Percentiles rank a stretch among this genome's conserved stretches.
Conservation (phyloP, 441 rosid species). For the Euphorbia celastroides region DNA sequence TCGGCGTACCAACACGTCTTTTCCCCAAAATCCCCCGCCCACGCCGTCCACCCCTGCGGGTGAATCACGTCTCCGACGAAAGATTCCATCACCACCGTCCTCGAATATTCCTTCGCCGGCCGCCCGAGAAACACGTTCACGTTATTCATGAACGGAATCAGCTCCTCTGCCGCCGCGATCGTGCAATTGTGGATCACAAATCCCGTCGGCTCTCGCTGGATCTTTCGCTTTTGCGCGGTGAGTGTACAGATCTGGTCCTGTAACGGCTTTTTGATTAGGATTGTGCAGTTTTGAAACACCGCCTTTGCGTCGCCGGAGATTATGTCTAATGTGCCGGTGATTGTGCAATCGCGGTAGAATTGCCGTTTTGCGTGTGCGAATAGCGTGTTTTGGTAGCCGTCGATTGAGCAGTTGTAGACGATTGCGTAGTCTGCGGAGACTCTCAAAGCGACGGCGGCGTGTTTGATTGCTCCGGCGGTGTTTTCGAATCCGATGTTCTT, state of each 20-base stretch:
- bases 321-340: conserved; percentile 79
- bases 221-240: conserved; percentile 63
- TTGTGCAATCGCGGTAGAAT: conserved; percentile 72
- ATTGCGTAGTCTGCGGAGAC: conserved; percentile 53
- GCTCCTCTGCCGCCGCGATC: conserved; percentile 39
- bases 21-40: conserved; percentile 52
- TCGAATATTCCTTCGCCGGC: conserved; percentile 60
- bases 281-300: conserved; percentile 69
- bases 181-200: conserved; percentile 71
- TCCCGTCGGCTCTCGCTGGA: conserved; percentile 49
- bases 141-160: conserved; percentile 28
- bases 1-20: conserved; percentile 62
- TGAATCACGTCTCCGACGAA: conserved; percentile 53
- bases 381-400: conserved; percentile 78
- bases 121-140: conserved; percentile 58
- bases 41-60: conserved; percentile 72
- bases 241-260: conserved; percentile 47
- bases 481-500: conserved; percentile 77
- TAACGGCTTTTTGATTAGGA: conserved; percentile 56
- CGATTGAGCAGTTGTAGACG: conserved; percentile 74
- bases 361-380: conserved; percentile 80
- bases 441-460: conserved; percentile 77
- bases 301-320: conserved; percentile 64
- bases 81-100: conserved; percentile 62
- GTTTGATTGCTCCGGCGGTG: conserved; percentile 63